phyloP scores from a whole-genome alignment of 768 basidiomycete genomes.

The Antrodiella citrinella region DNA sequence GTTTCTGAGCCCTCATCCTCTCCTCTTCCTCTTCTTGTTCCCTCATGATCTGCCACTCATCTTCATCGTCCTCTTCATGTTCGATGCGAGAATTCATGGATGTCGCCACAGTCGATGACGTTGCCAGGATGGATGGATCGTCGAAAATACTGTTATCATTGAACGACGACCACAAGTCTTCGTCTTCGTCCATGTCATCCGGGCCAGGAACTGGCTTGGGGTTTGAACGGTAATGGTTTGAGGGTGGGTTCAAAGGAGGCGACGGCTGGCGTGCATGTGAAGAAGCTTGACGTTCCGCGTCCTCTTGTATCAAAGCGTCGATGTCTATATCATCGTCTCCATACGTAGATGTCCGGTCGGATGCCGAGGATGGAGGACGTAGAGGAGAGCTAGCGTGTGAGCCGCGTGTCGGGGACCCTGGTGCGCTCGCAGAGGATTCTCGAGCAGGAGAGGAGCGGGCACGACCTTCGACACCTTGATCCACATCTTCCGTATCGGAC shows the following conservation, averaged over 20 bases:
- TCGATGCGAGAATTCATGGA: not conserved
- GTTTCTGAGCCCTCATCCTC: not conserved
- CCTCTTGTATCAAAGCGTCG: slow-evolving; percentile 41
- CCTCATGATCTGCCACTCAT: slow-evolving; percentile 64
- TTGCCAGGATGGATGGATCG: slow-evolving; percentile 2
- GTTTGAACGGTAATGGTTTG: slow-evolving; percentile 5
- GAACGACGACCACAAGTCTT: slow-evolving; percentile 29
- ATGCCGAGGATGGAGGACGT: slow-evolving; percentile 11
- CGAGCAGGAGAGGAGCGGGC: slow-evolving; percentile 7
- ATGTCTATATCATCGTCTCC: slow-evolving; percentile 40
- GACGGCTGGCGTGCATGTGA: not conserved
- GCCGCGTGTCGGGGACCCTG: not conserved
- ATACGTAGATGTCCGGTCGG: slow-evolving; percentile 1
- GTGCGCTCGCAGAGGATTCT: not conserved
- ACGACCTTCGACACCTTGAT: slow-evolving; percentile 11
- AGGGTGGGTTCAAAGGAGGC: slow-evolving; percentile 5
- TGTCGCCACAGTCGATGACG: slow-evolving; percentile 1
- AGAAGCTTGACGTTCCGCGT: slow-evolving; percentile 15
- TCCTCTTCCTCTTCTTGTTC: slow-evolving; percentile 37
- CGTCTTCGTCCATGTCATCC: slow-evolving; percentile 29
- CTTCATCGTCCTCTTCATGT: slow-evolving; percentile 42
- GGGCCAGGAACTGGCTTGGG: slow-evolving; percentile 3
- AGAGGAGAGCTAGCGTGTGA: slow-evolving; percentile 5
- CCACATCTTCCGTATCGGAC: slow-evolving; percentile 21
- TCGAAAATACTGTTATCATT: slow-evolving; percentile 9